These are phyloP conservation scores for Sporisorium scitamineum DNA, from an alignment of 1,284 basidiomycete genomes.

Conservation along the genomic window DNA sequence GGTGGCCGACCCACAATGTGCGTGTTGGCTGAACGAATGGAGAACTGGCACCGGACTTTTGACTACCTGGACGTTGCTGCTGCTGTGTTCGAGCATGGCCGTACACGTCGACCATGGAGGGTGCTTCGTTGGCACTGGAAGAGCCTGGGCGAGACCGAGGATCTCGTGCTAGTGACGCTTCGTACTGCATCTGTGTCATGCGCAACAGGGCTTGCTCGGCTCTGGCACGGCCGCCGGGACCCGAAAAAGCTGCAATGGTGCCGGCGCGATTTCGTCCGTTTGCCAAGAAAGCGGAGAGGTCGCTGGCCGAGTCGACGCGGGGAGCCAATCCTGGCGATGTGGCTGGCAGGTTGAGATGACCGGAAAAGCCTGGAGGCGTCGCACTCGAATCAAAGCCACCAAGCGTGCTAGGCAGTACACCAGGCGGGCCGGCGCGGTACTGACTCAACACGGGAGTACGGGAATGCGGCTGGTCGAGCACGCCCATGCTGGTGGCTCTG, in stretches of 20 bases:
- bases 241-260: slow-evolving; percentile 63
- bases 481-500: slow-evolving; percentile 51
- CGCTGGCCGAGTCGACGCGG: slow-evolving; percentile 11
- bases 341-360: slow-evolving; percentile 5
- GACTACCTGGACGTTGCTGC: slow-evolving; percentile 4
- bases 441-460: slow-evolving; percentile 14
- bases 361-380: slow-evolving; percentile 1
- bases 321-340: slow-evolving; percentile 6
- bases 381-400: slow-evolving; percentile 7
- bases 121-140: slow-evolving; percentile 25
- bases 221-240: slow-evolving; percentile 57
- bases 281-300: slow-evolving; percentile 23
- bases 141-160: slow-evolving; percentile 19
- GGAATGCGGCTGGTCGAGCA: slow-evolving; percentile 32
- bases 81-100: slow-evolving; percentile 12
- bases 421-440: slow-evolving; percentile 5
- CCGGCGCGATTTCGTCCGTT: slow-evolving; percentile 58
- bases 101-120: slow-evolving; percentile 15
- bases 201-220: slow-evolving; percentile 61
- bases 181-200: slow-evolving; percentile 42
- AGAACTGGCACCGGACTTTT: slow-evolving; percentile 71
- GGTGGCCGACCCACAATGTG: slow-evolving; percentile 96
- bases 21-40: slow-evolving; percentile 80
- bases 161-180: slow-evolving; percentile 13
- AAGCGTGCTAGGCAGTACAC: background rate